Percentiles rank a stretch among this genome's conserved stretches.
Conservation (phyloP, 73 alveolate genomes). For the Paramecium bursaria region DNA sequence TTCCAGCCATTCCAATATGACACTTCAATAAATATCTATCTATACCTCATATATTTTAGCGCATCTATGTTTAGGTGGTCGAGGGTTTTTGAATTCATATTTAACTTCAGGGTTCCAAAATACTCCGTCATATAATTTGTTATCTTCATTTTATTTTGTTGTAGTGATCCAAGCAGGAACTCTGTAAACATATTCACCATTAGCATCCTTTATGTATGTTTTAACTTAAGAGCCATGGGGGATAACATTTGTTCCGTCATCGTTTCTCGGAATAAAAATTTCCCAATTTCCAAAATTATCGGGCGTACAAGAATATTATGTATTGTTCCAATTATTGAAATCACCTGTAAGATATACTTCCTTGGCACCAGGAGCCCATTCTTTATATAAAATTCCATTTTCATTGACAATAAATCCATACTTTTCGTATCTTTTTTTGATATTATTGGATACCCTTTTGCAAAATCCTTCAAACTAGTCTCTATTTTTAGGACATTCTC, state of each 20-base stretch:
- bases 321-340: constrained; percentile 77
- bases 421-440: constrained; percentile 45
- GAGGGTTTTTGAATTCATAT: constrained; percentile 79
- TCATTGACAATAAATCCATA: constrained; percentile 60
- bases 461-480: constrained; percentile 62
- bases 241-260: constrained; percentile 68
- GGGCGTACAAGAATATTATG: constrained; percentile 63
- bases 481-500: constrained; percentile 56
- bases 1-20: constrained; percentile 97
- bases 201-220: constrained; percentile 68
- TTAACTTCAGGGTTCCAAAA: constrained; percentile 84
- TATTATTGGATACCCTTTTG: constrained; percentile 54
- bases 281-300: constrained; percentile 82
- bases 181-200: constrained; percentile 74
- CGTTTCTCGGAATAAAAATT: constrained; percentile 71
- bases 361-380: constrained; percentile 95
- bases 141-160: constrained; percentile 77
- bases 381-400: constrained; percentile 72
- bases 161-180: constrained; percentile 87
- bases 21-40: too few relatives aligned
- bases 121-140: constrained; percentile 78
- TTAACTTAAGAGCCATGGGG: constrained; percentile 77
- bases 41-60: constrained; percentile 96
- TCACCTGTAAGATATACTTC: constrained; percentile 84
- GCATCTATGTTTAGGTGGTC: constrained; percentile 85